phyloP scores from a whole-genome alignment of 2,329 filamentous ascomycete species.

The Diaporthe citri region DNA sequence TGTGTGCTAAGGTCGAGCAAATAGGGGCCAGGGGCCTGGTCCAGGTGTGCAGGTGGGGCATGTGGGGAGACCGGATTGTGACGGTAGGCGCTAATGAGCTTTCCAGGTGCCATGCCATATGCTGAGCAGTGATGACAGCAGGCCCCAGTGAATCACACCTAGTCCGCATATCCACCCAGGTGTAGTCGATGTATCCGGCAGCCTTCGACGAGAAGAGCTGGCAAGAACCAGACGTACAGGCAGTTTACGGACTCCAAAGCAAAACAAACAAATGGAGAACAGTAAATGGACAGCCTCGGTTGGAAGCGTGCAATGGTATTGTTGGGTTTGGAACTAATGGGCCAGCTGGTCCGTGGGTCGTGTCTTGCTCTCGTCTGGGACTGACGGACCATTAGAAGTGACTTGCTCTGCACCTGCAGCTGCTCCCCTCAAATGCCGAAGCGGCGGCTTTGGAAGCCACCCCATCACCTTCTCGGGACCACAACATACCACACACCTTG shows the following conservation, averaged over 20 bases:
- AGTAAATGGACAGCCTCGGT: not conserved
- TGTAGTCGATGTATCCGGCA: not conserved
- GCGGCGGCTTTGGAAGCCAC: constrained; percentile 23
- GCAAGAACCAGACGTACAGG: not conserved
- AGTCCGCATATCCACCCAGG: not conserved
- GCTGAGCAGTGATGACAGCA: constrained; percentile 14
- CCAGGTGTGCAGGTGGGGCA: constrained; percentile 3
- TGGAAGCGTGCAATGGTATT: not conserved
- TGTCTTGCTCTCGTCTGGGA: not conserved
- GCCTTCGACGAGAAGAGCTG: not conserved
- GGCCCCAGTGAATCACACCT: not conserved
- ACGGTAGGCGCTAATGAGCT: constrained; percentile 6
- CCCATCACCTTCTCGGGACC: not conserved
- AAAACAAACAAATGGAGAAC: not conserved
- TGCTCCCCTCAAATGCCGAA: constrained; percentile 15
- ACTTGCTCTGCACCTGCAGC: constrained; percentile 2
- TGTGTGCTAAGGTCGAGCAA: not conserved
- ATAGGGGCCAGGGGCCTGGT: constrained; percentile 24
- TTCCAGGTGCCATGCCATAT: not conserved
- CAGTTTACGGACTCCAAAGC: not conserved
- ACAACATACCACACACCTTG: constrained; percentile 18
- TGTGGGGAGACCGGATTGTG: constrained; percentile 12
- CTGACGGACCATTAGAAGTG: not conserved
- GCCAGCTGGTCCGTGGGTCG: not conserved
- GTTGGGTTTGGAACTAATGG: not conserved